Evolutionary conservation across 2,329 filamentous ascomycete species (phyloP), one percentile per base, ranked within the genome.

Genomic region (Stagonosporopsis chrysanthemi): DNA sequence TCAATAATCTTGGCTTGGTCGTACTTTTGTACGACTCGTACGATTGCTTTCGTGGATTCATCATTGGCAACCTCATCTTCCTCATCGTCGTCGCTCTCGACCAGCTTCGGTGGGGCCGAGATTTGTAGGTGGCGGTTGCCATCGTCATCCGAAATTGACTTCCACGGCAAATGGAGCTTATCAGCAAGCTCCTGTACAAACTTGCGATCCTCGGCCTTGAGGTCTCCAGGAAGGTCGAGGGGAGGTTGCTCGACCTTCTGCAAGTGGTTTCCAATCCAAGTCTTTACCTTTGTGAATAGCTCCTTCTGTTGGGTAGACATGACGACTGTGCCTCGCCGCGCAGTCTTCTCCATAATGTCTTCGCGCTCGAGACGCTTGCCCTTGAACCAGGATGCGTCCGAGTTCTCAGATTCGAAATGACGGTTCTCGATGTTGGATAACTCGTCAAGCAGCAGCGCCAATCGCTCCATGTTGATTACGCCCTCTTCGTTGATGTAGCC

Each of bases 401-500:
- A 84, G 63, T 92, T 88, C 70, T 98, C 96, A 38, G 88, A 84
- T 77, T 99, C 94, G 68, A 99, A 99, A 70, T 95, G 91, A n/a
- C 90, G 86, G 72, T 90, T 89, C 76, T 99, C 95, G 55, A 96
- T 91, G 72, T 94, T 90, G 52, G 90, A 90, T 54, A 99, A 82
- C 73, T 96, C 91, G 29, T 92, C 87, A 41, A 99, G 81, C 42
- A 99, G 84, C 45, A 90, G 80, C 48, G 86, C 86, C 58, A 99
- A 81, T 54, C 95, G 87, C 61, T 89, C 80, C 73, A 99, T 81
- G 73, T 98, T 96, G 77, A 99, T 97, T 43, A 90, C 88, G 70
- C 95, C 96, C 52, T 90, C 88, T 75, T 99, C 92, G 77, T 99
- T 99, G 78, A 99, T 94, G 76, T 98, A 99, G 5, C 95, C 95